Evolutionary conservation across 2,329 filamentous ascomycete genomes (phyloP).

Genomic region (Geosmithia putterillii): DNA sequence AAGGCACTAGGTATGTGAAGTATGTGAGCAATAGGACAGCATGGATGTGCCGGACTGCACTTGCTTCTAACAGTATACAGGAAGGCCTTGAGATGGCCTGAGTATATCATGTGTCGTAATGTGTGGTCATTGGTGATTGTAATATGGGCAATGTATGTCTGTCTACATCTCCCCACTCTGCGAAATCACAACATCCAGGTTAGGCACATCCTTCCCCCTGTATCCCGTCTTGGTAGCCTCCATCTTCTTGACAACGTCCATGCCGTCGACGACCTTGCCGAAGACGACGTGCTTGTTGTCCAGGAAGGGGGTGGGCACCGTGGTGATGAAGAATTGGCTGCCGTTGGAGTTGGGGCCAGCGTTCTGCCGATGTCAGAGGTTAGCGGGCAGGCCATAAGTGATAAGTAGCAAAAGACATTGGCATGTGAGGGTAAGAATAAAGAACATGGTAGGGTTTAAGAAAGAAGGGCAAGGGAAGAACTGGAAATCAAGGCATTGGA

Average conservation of each 20-base stretch:
- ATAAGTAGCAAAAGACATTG: not conserved
- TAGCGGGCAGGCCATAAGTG: not conserved
- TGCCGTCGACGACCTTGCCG: conserved; percentile 76
- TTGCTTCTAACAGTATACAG: not conserved
- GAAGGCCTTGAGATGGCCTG: too few relatives aligned
- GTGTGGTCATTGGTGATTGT: too few relatives aligned
- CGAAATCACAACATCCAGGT: conserved; percentile 69
- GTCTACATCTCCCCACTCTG: conserved; percentile 86
- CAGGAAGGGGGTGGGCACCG: conserved; percentile 72
- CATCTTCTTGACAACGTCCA: conserved; percentile 87
- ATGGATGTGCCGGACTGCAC: too few relatives aligned
- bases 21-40: too few relatives aligned
- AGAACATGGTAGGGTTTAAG: not conserved
- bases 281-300: conserved; percentile 95
- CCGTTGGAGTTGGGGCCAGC: conserved; percentile 88
- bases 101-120: too few relatives aligned
- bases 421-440: not conserved
- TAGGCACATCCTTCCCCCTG: conserved; percentile 64
- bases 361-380: conserved; percentile 42
- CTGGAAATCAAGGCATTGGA: too few relatives aligned
- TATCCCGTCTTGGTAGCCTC: conserved; percentile 78
- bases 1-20: too few relatives aligned
- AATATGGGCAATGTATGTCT: too few relatives aligned
- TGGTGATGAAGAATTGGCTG: conserved; percentile 96
- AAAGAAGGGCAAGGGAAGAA: not conserved